These are phyloP conservation scores for Aspergillus novoparasiticus DNA, from an alignment of 2,329 filamentous ascomycete genomes.

Conservation along the genomic window DNA sequence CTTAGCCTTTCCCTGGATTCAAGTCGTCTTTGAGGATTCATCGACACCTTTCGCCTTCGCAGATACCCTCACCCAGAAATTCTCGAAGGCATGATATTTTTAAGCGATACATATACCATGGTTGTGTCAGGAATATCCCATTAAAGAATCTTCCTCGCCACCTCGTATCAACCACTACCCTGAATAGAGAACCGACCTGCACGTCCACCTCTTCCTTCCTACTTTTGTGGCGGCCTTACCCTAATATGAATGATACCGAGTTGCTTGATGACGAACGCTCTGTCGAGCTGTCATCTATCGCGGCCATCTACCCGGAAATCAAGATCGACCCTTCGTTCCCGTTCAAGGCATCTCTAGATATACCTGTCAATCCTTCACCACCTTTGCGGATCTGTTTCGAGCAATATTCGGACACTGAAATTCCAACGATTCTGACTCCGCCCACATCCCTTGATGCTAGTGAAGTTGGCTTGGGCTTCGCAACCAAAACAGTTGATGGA, in stretches of 20 bases:
- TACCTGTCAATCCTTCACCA: constrained; percentile 57
- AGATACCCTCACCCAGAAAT: background rate
- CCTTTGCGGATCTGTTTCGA: constrained; percentile 53
- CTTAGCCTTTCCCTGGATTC: background rate
- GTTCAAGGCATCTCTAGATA: constrained; percentile 56
- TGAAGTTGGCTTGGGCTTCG: constrained; percentile 19
- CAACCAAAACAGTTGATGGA: constrained; percentile 28
- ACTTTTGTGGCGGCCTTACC: constrained; percentile 3
- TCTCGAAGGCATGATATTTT: background rate
- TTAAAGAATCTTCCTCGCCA: constrained; percentile 5
- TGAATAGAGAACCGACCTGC: background rate
- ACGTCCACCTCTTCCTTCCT: background rate
- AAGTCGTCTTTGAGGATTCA: background rate
- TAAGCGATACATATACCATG: constrained; percentile 7
- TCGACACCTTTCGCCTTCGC: no score
- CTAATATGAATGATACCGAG: constrained; percentile 40
- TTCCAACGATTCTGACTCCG: constrained; percentile 41
- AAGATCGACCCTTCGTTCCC: constrained; percentile 48
- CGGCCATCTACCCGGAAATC: constrained; percentile 66
- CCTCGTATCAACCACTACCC: background rate
- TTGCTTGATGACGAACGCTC: constrained; percentile 57
- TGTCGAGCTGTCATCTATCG: constrained; percentile 61
- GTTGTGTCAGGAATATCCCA: constrained; percentile 1
- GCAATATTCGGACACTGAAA: constrained; percentile 35
- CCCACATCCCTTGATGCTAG: constrained; percentile 44